phyloP scores from a whole-genome alignment of 441 rosid species.

The Gossypium trilobum region DNA sequence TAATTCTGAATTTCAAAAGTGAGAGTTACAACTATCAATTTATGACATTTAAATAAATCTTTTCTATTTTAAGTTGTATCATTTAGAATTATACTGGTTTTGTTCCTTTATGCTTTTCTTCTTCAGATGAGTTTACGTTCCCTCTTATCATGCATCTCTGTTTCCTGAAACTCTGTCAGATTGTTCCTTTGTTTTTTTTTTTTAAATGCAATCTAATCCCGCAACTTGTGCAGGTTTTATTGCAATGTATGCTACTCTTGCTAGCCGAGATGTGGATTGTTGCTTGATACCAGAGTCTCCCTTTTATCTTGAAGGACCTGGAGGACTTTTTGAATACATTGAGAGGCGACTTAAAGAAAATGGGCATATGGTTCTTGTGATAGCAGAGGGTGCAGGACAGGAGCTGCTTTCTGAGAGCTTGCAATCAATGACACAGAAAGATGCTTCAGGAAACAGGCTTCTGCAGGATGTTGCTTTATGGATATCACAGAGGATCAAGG shows the following conservation, averaged over 20 bases:
- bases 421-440: constrained; percentile 39
- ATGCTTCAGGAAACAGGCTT: constrained; percentile 93
- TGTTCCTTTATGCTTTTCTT: background rate
- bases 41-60: background rate
- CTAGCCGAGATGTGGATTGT: constrained; percentile 94
- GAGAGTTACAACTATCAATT: background rate
- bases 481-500: constrained; percentile 78
- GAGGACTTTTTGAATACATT: constrained; percentile 77
- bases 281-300: constrained; percentile 97
- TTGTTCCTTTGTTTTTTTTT: background rate
- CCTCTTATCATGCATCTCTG: background rate
- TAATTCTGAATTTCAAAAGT: background rate
- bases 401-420: constrained; percentile 57
- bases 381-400: constrained; percentile 96
- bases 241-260: constrained; percentile 95
- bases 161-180: background rate
- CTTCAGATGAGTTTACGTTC: background rate
- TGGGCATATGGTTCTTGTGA: constrained; percentile 91
- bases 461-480: constrained; percentile 83
- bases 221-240: constrained; percentile 63
- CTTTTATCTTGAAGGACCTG: constrained; percentile 79
- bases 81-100: background rate
- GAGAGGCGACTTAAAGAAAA: constrained; percentile 70
- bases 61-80: background rate
- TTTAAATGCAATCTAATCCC: background rate